A percentile compares a stretch with the other conserved stretches of the same genome.
These are phyloP conservation scores for Endocalyx cinctus DNA, from an alignment of 2,329 filamentous ascomycete species.

Conservation along the genomic window DNA sequence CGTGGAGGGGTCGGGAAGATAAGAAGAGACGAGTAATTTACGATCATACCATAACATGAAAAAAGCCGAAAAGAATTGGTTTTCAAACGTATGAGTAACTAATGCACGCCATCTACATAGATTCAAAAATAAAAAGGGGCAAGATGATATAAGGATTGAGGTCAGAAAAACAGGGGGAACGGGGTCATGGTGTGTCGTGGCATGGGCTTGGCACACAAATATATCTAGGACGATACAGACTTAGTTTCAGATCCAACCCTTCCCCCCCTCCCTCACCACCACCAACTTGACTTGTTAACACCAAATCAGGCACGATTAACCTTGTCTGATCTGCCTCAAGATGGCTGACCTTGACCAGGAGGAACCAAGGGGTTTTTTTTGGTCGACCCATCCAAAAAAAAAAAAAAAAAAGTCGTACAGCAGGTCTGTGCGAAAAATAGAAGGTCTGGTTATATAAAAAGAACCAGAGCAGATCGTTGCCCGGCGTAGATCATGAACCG, in stretches of 20 bases:
- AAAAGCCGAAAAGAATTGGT: too few relatives aligned
- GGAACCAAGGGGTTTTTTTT: too few relatives aligned
- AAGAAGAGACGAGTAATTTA: too few relatives aligned
- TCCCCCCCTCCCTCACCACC: slow-evolving; percentile 1
- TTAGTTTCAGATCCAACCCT: slow-evolving; percentile 8
- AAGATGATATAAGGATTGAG: slow-evolving; percentile 6
- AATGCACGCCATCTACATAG: too few relatives aligned
- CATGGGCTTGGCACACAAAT: slow-evolving; percentile 9
- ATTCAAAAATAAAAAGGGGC: neutral
- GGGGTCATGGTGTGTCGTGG: slow-evolving; percentile 7
- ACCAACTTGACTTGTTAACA: slow-evolving; percentile 3
- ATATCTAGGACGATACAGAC: neutral
- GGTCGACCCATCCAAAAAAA: too few relatives aligned
- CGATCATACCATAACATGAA: too few relatives aligned
- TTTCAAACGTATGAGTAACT: too few relatives aligned
- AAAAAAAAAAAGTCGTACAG: too few relatives aligned
- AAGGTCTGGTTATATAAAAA: too few relatives aligned
- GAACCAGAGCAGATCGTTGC: slow-evolving; percentile 16
- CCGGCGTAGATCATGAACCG: slow-evolving; percentile 17
- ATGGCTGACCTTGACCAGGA: too few relatives aligned
- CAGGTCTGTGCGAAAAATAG: too few relatives aligned
- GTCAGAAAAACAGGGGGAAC: slow-evolving; percentile 11
- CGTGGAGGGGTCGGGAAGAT: too few relatives aligned
- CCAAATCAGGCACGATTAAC: neutral
- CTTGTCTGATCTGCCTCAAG: slow-evolving; percentile 1